Base-by-base conservation (phyloP, 257 asterid species). In the Solanum gandarillasii region DNA sequence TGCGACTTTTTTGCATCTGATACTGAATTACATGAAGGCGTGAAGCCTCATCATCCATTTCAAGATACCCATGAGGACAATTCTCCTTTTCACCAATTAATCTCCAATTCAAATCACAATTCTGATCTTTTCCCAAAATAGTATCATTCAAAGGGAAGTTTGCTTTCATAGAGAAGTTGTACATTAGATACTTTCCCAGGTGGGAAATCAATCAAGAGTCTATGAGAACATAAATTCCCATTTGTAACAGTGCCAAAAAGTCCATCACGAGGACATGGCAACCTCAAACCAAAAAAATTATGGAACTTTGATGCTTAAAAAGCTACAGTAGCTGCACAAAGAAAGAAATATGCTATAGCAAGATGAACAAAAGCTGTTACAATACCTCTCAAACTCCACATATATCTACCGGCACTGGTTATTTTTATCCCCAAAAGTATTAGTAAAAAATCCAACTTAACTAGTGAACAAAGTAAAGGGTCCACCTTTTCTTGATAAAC, bases 311-410 rank as follows among this genome's bases (percentile, higher is more conserved):
- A 91, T 0, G 93, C 94, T 12, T 12, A 93, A 62, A 91, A 97
- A 88, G 94, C 93, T 32, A 90, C 87, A n/a, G 95, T 88, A 32
- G 99, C 92, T 86, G 92, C 96, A 88, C 96, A 95, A 6, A 95
- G 92, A 52, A 94, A 89, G 75, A 94, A 90, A 87, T 92, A 95
- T 12, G 95, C 96, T 81, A 96, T 92, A 29, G 90, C 93, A n/a
- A 95, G 98, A 94, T 95, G 98, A 92, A 95, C 91, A 93, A 95
- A 95, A 79, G 98, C 96, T 86, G 93, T 95, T 32, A 93, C 93
- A 87, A 97, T 89, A 83, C 94, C 94, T 87, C 93, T 90, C 86
- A 97, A 91, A 89, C 90, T 94, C 98, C 99, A 97, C 89, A 75
- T 88, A 36, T 91, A 91, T 70, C 88, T 88, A 67, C 90, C 90